These are phyloP conservation scores for Eucommia ulmoides DNA, from an alignment of 257 asterid species.

Conservation along the genomic window DNA sequence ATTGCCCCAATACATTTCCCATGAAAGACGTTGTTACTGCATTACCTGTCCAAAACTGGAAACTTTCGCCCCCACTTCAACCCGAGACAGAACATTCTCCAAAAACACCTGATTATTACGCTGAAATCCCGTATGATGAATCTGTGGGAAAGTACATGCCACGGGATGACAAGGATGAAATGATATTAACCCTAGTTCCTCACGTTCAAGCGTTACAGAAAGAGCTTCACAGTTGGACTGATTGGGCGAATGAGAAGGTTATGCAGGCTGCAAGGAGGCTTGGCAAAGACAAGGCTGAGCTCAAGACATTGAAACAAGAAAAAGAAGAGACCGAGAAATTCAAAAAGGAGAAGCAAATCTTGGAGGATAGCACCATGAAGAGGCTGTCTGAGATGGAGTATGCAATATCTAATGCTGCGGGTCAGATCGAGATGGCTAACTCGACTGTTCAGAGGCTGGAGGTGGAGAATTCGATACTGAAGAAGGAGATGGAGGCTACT, in stretches of 20 bases:
- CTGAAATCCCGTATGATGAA: slow-evolving; percentile 42
- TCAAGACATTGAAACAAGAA: slow-evolving; percentile 63
- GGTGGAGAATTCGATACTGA: slow-evolving; percentile 30
- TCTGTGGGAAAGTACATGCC: slow-evolving; percentile 33
- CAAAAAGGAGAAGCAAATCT: slow-evolving; percentile 39
- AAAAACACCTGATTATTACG: slow-evolving; percentile 21
- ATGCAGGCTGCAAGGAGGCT: slow-evolving; percentile 67
- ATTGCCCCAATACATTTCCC: slow-evolving; percentile 5
- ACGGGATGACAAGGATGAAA: slow-evolving; percentile 38
- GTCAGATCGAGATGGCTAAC: slow-evolving; percentile 33
- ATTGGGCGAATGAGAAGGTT: slow-evolving; percentile 67
- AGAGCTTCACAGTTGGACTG: slow-evolving; percentile 44
- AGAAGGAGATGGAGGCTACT: slow-evolving; percentile 32
- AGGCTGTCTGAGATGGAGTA: slow-evolving; percentile 57
- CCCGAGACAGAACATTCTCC: slow-evolving; percentile 13
- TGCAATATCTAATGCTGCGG: slow-evolving; percentile 35
- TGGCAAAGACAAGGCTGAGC: slow-evolving; percentile 42
- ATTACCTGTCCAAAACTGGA: slow-evolving; percentile 29
- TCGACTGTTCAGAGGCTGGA: slow-evolving; percentile 27
- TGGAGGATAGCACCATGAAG: slow-evolving; percentile 48
- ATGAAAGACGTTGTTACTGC: slow-evolving; percentile 24
- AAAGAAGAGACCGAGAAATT: slow-evolving; percentile 42
- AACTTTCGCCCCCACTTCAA: slow-evolving; percentile 13
- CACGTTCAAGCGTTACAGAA: slow-evolving; percentile 30
- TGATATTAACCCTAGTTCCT: slow-evolving; percentile 26